phyloP scores from a whole-genome alignment of 495 filamentous ascomycete genomes.

The Emericellopsis terricola region DNA sequence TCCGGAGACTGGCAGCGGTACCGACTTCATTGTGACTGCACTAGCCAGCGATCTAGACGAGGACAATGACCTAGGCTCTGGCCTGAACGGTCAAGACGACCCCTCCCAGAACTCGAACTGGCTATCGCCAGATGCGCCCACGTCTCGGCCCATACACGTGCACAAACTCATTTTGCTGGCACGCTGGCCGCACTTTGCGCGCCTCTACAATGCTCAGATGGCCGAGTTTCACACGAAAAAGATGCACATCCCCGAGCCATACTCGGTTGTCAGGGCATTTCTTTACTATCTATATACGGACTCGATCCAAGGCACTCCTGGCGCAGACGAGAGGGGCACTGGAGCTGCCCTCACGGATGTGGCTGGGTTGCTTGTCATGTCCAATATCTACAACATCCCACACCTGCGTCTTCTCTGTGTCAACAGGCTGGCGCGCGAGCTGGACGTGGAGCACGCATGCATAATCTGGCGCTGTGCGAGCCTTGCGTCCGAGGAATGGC shows the following conservation, averaged over 20 bases:
- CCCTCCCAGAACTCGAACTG: conserved; percentile 35
- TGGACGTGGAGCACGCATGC: conserved; percentile 87
- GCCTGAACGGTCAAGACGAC: conserved; percentile 19
- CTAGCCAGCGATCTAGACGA: conserved; percentile 45
- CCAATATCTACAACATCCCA: conserved; percentile 92
- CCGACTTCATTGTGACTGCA: conserved; percentile 75
- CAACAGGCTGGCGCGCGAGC: conserved; percentile 67
- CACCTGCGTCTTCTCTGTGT: conserved; percentile 79
- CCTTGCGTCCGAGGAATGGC: conserved; percentile 79
- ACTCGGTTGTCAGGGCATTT: conserved; percentile 85
- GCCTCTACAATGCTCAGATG: conserved; percentile 85
- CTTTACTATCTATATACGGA: conserved; percentile 95
- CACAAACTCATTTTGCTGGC: conserved; percentile 86
- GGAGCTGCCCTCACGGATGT: conserved; percentile 65
- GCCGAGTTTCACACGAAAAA: conserved; percentile 87
- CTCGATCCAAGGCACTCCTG: conserved; percentile 48
- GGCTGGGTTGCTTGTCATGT: conserved; percentile 92
- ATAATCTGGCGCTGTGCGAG: conserved; percentile 91
- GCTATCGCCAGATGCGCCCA: conserved; percentile 41
- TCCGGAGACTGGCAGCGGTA: conserved; percentile 60
- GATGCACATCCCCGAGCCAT: conserved; percentile 95
- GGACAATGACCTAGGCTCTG: conserved; percentile 37
- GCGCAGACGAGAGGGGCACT: conserved; percentile 36
- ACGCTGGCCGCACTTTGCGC: conserved; percentile 89
- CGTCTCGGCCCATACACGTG: conserved; percentile 77